phyloP scores from a whole-genome alignment of 1,284 basidiomycete species.

The Macrocybe sp. region DNA sequence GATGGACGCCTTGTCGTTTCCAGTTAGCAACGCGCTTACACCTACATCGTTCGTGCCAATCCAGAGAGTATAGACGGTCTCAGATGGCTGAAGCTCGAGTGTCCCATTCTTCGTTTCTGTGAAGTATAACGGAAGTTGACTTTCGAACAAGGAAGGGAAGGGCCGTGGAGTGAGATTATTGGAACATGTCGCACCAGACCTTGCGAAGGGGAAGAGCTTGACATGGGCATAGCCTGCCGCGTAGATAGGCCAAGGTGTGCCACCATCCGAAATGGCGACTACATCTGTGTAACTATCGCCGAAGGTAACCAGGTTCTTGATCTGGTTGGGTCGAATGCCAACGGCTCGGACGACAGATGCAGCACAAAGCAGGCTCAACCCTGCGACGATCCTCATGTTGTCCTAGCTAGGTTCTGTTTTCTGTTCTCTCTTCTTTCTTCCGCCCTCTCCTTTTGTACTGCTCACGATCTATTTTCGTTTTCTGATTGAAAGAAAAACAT shows the following conservation, averaged over 20 bases:
- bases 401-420: too few relatives aligned
- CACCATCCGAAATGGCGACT: slow-evolving; percentile 18
- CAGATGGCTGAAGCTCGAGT: slow-evolving; percentile 19
- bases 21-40: slow-evolving; percentile 29
- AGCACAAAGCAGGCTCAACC: too few relatives aligned
- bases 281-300: slow-evolving; percentile 39
- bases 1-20: slow-evolving; percentile 23
- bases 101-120: slow-evolving; percentile 21
- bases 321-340: slow-evolving; percentile 16
- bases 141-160: slow-evolving; percentile 31
- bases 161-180: slow-evolving; percentile 33
- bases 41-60: slow-evolving; percentile 40
- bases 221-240: slow-evolving; percentile 29
- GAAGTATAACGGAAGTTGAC: slow-evolving; percentile 31
- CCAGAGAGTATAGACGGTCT: slow-evolving; percentile 37
- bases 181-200: slow-evolving; percentile 37
- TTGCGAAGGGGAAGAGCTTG: slow-evolving; percentile 31
- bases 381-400: too few relatives aligned
- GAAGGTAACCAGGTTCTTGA: slow-evolving; percentile 35
- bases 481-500: too few relatives aligned
- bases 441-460: too few relatives aligned
- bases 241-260: slow-evolving; percentile 31
- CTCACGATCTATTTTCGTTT: too few relatives aligned
- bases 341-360: not conserved
- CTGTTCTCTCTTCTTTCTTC: too few relatives aligned